Conservation (phyloP, 306 rosid genomes). For the Lablab purpureus region DNA sequence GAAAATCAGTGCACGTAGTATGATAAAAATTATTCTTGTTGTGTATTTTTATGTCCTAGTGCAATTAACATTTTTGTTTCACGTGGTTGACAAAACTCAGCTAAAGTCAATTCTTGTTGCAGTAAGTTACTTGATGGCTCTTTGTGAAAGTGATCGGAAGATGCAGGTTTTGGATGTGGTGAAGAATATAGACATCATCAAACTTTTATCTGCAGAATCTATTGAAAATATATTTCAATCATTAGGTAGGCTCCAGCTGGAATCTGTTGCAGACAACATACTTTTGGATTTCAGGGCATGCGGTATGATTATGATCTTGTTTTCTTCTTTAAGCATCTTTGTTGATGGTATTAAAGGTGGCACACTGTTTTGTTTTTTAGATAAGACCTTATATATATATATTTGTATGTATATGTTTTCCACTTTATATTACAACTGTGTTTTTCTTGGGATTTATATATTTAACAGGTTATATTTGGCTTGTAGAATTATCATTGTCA, state of each 20-base stretch:
- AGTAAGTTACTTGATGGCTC: constrained; percentile 85
- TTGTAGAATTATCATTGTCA: constrained; percentile 22
- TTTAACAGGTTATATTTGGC: constrained; percentile 3
- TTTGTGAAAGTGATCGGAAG: constrained; percentile 73
- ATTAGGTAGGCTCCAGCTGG: constrained; percentile 70
- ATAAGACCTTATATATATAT: background rate
- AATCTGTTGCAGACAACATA: constrained; percentile 64
- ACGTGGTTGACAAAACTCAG: constrained; percentile 35
- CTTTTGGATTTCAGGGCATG: constrained; percentile 61
- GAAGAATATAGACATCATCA: constrained; percentile 66
- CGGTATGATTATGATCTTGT: constrained; percentile 59
- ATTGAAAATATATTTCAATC: constrained; percentile 61
- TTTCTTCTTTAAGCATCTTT: constrained; percentile 41
- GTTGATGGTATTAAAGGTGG: constrained; percentile 36
- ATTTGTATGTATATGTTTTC: background rate
- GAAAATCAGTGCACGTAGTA: constrained; percentile 31
- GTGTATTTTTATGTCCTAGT: background rate
- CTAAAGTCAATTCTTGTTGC: constrained; percentile 50
- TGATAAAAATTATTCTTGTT: constrained; percentile 1
- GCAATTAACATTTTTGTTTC: constrained; percentile 24
- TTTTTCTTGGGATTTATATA: constrained; percentile 18
- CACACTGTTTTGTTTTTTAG: constrained; percentile 25
- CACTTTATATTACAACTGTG: constrained; percentile 18
- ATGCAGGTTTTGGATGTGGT: constrained; percentile 65
- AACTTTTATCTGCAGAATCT: constrained; percentile 53